Evolutionary conservation across 2,329 filamentous ascomycete species (phyloP).

Genomic region (Periconia sp.): DNA sequence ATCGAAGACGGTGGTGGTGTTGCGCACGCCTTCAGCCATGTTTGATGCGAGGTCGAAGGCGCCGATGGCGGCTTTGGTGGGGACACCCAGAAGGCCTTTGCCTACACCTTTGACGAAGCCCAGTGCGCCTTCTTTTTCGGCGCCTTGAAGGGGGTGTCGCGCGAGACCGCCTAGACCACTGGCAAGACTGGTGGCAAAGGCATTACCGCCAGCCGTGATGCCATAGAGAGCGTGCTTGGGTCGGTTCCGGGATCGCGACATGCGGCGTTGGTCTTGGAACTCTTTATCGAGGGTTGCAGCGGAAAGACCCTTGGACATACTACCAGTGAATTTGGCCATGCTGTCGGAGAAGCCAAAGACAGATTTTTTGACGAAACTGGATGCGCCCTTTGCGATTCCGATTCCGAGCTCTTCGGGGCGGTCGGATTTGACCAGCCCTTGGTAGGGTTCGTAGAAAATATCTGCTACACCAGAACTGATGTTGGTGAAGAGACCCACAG

Average conservation of each 20-base stretch:
- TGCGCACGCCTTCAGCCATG: constrained; percentile 94
- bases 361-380: constrained; percentile 97
- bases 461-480: constrained; percentile 95
- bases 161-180: constrained; percentile 93
- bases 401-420: constrained; percentile 91
- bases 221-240: constrained; percentile 98
- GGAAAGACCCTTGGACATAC: constrained; percentile 92
- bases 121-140: constrained; percentile 89
- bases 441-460: constrained; percentile 99
- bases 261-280: constrained; percentile 94
- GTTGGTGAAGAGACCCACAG: constrained; percentile 96
- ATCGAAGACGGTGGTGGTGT: constrained; percentile 98
- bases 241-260: constrained; percentile 87
- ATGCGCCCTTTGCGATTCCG: constrained; percentile 94
- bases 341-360: constrained; percentile 97
- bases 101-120: constrained; percentile 98
- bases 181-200: constrained; percentile 87
- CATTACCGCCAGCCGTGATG: constrained; percentile 92
- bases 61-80: constrained; percentile 94
- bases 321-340: constrained; percentile 96
- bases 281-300: constrained; percentile 97
- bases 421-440: constrained; percentile 94
- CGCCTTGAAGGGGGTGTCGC: constrained; percentile 90
- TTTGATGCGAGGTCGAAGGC: constrained; percentile 97
- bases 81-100: constrained; percentile 90